Conservation (phyloP, 176 grass and related monocot genomes). For the Bolboschoenus planiculmis region DNA sequence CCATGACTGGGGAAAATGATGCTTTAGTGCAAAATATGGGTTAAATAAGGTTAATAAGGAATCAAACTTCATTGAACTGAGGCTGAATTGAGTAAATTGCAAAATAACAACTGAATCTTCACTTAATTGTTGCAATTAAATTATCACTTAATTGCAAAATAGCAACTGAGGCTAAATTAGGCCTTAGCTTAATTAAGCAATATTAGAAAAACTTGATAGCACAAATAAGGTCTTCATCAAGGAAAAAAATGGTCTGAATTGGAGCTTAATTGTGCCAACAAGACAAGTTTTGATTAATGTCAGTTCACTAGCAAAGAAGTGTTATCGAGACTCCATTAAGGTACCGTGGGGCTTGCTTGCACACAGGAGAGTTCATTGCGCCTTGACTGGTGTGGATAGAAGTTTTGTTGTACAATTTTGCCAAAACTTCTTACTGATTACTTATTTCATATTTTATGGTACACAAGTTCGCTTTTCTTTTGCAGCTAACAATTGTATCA, state of each 20-base stretch:
- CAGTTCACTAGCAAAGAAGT: background rate
- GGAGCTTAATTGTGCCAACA: background rate
- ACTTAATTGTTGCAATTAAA: too few species aligned
- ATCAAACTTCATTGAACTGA: background rate
- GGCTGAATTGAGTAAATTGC: too few species aligned
- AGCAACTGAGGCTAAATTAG: too few species aligned
- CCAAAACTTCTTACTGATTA: background rate
- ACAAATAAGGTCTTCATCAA: too few species aligned
- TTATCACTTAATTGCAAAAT: too few species aligned
- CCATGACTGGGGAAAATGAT: background rate
- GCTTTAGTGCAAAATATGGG: background rate
- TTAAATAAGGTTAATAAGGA: background rate
- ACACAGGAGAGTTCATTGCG: background rate
- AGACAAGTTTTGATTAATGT: background rate
- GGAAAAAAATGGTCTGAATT: background rate
- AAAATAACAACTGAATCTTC: too few species aligned
- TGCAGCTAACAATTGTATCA: constrained; percentile 87
- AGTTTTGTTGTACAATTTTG: background rate
- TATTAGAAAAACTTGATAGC: too few species aligned
- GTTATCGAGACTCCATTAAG: background rate
- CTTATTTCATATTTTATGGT: background rate
- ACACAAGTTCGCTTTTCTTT: background rate
- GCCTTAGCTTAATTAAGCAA: too few species aligned
- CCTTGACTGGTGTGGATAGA: background rate
- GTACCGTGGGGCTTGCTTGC: background rate